Base-by-base conservation (phyloP, 75 land plant genomes). In the Pseudotsuga menziesii region DNA sequence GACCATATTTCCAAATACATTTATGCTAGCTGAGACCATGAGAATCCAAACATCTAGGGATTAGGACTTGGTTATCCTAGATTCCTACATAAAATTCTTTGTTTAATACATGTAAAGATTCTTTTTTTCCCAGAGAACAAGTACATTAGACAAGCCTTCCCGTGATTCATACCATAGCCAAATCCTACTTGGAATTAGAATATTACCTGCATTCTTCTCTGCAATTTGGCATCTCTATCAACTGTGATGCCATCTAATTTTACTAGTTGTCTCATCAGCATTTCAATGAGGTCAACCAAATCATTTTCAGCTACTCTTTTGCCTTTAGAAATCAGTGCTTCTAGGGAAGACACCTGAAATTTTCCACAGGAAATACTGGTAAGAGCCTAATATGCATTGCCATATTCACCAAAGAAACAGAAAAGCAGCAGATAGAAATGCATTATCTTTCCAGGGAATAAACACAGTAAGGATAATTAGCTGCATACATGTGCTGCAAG, bases 141-240 rank as follows among this genome's bases (percentile, higher is more conserved):
- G 20, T 27, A 25, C 12, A 32, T 32, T 20, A 1, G 36, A 29
- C 27, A 12, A 20, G 0, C 0, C 15, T 72, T 32, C 17, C 0
- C 2, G 11, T 72, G 11, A 8, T n/a, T 22, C 7, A 78, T 48
- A 57, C 41, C 32, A 72, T 59, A 78, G 58, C 2, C 17, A 22
- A 27, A 57, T 27, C 35, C 20, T 13, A 62, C 13, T 58, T 12
- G 48, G 52, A 26, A 6, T 0, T 23, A 52, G 11, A 80, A 58
- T 72, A 16, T 22, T 73, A 90, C 98, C 98, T 94, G 92, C 81
- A 90, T 79, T 83, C 84, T 83, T 56, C 92, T 87, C 76, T 88
- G 91, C 41, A 82, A 56, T 74, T 90, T 90, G 5, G 82, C 87
- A 56, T 94, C 94, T 63, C 94, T 92, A 77, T 89, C 92, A 12